Evolutionary conservation across 495 filamentous ascomycete genomes (phyloP), one percentile per base, ranked within the genome.

Genomic region (Chaetomium tenue): DNA sequence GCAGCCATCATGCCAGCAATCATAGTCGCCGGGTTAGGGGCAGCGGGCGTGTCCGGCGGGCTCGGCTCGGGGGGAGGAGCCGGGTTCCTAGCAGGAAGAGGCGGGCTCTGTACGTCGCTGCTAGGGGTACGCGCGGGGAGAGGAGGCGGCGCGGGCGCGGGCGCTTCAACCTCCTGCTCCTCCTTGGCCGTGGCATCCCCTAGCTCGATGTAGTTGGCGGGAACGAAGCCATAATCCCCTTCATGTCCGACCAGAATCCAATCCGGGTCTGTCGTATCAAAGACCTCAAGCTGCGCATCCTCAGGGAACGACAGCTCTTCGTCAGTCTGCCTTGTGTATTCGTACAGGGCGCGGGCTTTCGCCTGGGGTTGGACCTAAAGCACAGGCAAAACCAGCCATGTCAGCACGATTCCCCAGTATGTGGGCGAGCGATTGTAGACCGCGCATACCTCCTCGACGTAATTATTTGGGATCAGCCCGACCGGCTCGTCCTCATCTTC

Each of bases 301-400:
- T 99, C 93, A 50, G 89, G 84, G 74, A 99, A 97, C 28, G 93
- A 97, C 28, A 99, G 82, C 78, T 99, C 94, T 75, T 98, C 94
- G 72, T 99, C 95, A 54, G 94, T 99, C 78, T 99, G 94, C 60
- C 92, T 84, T 42, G 89, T 91, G 76, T 99, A 99, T 74, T 98
- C 95, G 79, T 93, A 99, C 42, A 98, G 84, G 48, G 93, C 90
- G 76, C 89, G 91, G 23, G 92, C 93, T 63, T 87, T 79, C 56
- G 86, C 81, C 60, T 83, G 78, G 22, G 94, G 89, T 80, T 86
- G 82, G 63, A 86, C 88, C 91, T 95, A 70, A 57, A 57, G 28
- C 33, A 47, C 44, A 47, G 15, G 33, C 33, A 37, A 26, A 30
- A 26, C 18, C 26, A 33, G 51, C 26, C 58, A 42, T 33, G 12